Conservation (phyloP, 1,284 basidiomycete genomes). For the Trametes polyzona region DNA sequence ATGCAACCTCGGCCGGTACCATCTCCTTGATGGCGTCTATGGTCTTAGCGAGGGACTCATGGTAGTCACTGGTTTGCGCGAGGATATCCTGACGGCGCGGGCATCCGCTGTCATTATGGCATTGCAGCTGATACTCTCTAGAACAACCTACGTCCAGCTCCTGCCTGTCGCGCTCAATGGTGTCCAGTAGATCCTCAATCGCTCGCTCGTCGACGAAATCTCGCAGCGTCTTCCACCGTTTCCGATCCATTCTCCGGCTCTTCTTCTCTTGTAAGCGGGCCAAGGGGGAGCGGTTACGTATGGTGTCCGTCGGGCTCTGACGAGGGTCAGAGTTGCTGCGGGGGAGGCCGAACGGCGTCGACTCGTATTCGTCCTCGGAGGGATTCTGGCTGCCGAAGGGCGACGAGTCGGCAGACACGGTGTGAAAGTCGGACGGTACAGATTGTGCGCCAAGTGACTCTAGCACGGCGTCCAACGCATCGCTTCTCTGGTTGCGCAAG, state of each 20-base stretch:
- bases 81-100: conserved; percentile 54
- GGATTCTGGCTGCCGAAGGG: conserved; percentile 71
- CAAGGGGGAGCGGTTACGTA: conserved; percentile 31
- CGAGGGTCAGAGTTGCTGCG: conserved; percentile 24
- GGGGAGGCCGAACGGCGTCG: conserved; percentile 19
- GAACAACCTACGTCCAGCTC: conserved; percentile 61
- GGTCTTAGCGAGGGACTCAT: conserved; percentile 59
- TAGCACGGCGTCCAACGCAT: conserved; percentile 66
- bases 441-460: conserved; percentile 70
- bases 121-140: neutral
- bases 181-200: conserved; percentile 74
- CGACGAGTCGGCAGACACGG: conserved; percentile 61
- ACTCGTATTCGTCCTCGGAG: conserved; percentile 50
- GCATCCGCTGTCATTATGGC: neutral
- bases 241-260: conserved; percentile 47
- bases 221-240: conserved; percentile 76
- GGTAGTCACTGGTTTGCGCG: conserved; percentile 64
- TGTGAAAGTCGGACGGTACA: conserved; percentile 77
- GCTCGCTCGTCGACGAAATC: conserved; percentile 83
- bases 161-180: conserved; percentile 68
- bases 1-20: conserved; percentile 46
- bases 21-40: conserved; percentile 57
- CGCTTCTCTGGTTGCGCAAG: conserved; percentile 57
- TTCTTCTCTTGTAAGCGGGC: conserved; percentile 30
- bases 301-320: conserved; percentile 38